Base-by-base conservation (phyloP, 176 grass and related monocot genomes). In the Triticum aestivum region DNA sequence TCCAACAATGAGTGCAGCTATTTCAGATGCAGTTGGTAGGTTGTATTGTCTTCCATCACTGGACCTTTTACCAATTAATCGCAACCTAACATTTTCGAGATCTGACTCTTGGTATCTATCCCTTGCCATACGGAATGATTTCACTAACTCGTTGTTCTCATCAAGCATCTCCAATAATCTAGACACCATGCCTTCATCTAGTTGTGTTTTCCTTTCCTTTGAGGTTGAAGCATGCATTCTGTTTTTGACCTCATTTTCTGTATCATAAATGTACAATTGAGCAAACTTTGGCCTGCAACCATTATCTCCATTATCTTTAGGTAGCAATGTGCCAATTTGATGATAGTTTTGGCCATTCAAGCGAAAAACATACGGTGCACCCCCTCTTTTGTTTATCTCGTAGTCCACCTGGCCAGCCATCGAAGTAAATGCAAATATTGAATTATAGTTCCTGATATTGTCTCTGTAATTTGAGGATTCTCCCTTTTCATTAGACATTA, bases 401-500 rank as follows among this genome's bases (percentile, higher is more conserved):
- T 79, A 54, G 52, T 89, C 82, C 5, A 85, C 66, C 8, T 49
- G 17, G 0, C 82, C 75, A 11, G 56, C 76, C 56, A 80, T 89
- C 11, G 77, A 89, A 65, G 83, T 86, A 23, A 89, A 75, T 33
- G 88, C 37, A 2, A 89, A 89, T 76, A 84, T 84, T 10, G 37
- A 78, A 14, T 88, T 88, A 41, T 83, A 84, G 1, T 8, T 54
- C 11, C 54, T 64, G 20, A 88, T 88, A 24, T 88, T 83, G 38
- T 83, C 26, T 9, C 17, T 4, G 4, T 30, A 88, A 58, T 83
- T 88, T n/a, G 27, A 24, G 4, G 65, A 82, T n/a, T 73, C 23
- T 62, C 37, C 34, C 26, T 14, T 62, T 73, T 83, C 54, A 12
- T 58, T 17, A 5, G 5, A 62, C 3, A 2, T 29, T 11, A 73